Evolutionary conservation across 2,329 filamentous ascomycete species (phyloP), one percentile per base, ranked within the genome.

Genomic region (Colletotrichum coccodes): DNA sequence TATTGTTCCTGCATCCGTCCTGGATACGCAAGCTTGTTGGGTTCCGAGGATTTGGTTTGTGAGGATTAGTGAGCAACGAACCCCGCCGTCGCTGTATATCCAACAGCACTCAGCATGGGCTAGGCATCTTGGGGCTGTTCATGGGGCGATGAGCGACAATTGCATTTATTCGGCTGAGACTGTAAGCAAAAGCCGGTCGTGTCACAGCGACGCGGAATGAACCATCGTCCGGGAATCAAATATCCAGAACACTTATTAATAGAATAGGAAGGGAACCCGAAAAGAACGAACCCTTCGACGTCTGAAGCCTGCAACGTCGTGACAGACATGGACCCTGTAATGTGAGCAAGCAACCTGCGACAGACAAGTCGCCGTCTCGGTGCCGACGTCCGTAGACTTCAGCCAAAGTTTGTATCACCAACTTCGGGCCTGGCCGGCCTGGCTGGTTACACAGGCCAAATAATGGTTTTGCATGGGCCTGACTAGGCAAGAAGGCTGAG

Each of bases 1-100:
- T 71, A 70, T 30, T 73, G 66, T 63, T 75, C 72, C 72, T 72
- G 74, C 23, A 72, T 58, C 34, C 50, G 71, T 28, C 73, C 71
- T 18, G 74, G 75, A 4, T 3, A 26, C 7, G 68, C 73, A 8
- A 74, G 64, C 18, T 40, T 46, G 4, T 54, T 49, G 40, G 74
- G 72, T 47, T 74, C 72, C 16, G 62, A 30, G 36, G 70, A 70
- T 58, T 63, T 40, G 60, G 58, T 26, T 50, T 64, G 53, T 71
- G 71, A 23, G 68, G 62, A 28, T 59, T 57, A 9, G 6, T 8
- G 8, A 72, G 67, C 34, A 70, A 54, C 18, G 40, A n/a, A n/a
- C n/a, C 42, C 16, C 53, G 36, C 28, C 65, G 26, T 16, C 26
- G 30, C 59, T 71, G 49, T 18, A 36, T 42, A 34, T 5, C 26